These are phyloP conservation scores for Borovskyia barvae DNA, from an alignment of 208 protist genomes.

Conservation along the genomic window DNA sequence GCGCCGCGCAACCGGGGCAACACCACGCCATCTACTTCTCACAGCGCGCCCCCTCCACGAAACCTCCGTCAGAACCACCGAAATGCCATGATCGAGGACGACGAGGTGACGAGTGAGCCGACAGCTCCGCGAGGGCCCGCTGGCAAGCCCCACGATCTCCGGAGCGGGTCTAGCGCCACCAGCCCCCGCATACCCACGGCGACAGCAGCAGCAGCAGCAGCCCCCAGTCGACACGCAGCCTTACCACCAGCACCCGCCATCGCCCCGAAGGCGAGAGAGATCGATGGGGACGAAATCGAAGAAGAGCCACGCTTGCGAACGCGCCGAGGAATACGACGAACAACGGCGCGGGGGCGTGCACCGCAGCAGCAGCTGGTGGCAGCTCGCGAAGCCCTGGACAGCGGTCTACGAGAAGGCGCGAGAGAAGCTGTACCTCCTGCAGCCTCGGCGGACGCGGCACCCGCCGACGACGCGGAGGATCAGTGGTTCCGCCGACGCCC, in stretches of 20 bases:
- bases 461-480: constrained; percentile 4
- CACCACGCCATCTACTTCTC: no score
- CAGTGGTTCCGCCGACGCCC: constrained; percentile 41
- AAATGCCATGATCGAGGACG: no score
- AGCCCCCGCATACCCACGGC: not conserved
- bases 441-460: not conserved
- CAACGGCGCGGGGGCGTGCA: constrained; percentile 10
- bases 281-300: not conserved
- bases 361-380: no score
- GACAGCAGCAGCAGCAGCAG: not conserved
- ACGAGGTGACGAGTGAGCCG: no score
- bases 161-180: not conserved
- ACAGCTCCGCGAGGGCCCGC: no score
- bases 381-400: no score
- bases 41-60: no score
- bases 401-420: no score
- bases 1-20: no score
- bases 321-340: constrained; percentile 12
- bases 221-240: not conserved
- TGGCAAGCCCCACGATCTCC: no score
- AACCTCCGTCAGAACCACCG: no score
- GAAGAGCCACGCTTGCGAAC: constrained; percentile 13
- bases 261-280: not conserved
- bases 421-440: no score
- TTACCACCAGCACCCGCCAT: not conserved